Percentiles rank a stretch among this genome's conserved stretches.
These are phyloP conservation scores for Samsoniella hepiali DNA, from an alignment of 2,329 filamentous ascomycete genomes.

Conservation along the genomic window DNA sequence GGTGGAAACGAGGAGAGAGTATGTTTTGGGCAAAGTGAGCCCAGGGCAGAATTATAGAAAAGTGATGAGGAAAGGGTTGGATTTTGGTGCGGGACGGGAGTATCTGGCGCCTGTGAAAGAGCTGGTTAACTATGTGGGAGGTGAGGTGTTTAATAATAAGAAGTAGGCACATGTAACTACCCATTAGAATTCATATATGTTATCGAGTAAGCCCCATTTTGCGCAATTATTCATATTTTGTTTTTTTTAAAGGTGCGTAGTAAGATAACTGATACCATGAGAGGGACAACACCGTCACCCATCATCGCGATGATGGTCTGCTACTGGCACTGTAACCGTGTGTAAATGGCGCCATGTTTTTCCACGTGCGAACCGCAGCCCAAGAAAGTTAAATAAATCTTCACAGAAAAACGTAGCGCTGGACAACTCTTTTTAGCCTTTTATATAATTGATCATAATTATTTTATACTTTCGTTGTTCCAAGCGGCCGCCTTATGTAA, in stretches of 20 bases:
- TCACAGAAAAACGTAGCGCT: background rate
- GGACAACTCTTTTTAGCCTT: no score
- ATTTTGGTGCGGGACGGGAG: slow-evolving; percentile 45
- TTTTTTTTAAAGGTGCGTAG: no score
- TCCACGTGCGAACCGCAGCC: background rate
- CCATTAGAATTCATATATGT: background rate
- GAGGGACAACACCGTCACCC: background rate
- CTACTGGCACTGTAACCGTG: background rate
- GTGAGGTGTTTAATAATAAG: slow-evolving; percentile 45
- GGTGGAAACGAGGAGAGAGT: slow-evolving; percentile 49
- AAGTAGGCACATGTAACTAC: background rate
- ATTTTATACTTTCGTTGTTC: background rate
- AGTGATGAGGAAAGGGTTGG: slow-evolving; percentile 50
- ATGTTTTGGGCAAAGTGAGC: slow-evolving; percentile 53
- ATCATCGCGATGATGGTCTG: background rate
- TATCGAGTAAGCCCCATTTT: background rate
- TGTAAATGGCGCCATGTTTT: background rate
- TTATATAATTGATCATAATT: no score
- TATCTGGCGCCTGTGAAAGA: slow-evolving; percentile 46
- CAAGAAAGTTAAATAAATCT: background rate
- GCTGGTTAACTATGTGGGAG: slow-evolving; percentile 48
- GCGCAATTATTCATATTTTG: no score
- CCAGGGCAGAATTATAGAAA: slow-evolving; percentile 53
- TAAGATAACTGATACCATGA: no score
- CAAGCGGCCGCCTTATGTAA: slow-evolving; percentile 10